Conservation (phyloP, 2,329 filamentous ascomycete genomes). For the Phialophora expanda region DNA sequence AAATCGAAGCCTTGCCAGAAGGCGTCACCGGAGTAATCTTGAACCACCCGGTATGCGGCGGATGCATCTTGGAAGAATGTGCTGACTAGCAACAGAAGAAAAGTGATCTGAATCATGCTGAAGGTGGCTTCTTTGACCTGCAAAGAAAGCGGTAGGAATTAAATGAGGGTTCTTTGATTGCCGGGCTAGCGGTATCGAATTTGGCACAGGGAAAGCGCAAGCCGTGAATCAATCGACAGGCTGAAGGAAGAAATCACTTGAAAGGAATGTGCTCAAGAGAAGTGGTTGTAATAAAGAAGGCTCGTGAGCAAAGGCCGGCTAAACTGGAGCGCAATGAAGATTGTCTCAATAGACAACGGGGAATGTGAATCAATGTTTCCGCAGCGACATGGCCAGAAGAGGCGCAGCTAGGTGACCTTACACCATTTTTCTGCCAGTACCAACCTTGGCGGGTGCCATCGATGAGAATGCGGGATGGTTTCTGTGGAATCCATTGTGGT, state of each 20-base stretch:
- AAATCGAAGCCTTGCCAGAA: conserved; percentile 60
- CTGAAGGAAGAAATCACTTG: neutral
- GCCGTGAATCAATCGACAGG: conserved; percentile 18
- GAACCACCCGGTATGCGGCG: conserved; percentile 47
- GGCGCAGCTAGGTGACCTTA: conserved; percentile 3
- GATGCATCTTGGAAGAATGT: conserved; percentile 28
- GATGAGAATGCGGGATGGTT: conserved; percentile 2
- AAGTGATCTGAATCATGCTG: conserved; percentile 5
- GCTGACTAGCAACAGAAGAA: conserved; percentile 37
- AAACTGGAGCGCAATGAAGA: neutral
- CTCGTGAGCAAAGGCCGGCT: neutral
- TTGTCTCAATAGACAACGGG: conserved; percentile 10
- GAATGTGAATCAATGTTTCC: conserved; percentile 13
- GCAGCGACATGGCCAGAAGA: conserved; percentile 4
- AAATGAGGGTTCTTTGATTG: neutral
- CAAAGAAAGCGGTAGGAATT: conserved; percentile 4
- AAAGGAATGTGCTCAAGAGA: neutral
- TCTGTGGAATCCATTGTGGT: neutral
- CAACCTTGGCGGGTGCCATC: neutral
- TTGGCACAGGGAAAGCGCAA: neutral
- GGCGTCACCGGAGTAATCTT: conserved; percentile 52
- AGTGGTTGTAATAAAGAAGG: conserved; percentile 3
- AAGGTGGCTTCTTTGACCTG: conserved; percentile 1
- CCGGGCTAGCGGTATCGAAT: conserved; percentile 11
- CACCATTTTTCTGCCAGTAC: conserved; percentile 22